Conservation (phyloP, 2,329 filamentous ascomycete species). For the Paraphoma chrysanthemicola region DNA sequence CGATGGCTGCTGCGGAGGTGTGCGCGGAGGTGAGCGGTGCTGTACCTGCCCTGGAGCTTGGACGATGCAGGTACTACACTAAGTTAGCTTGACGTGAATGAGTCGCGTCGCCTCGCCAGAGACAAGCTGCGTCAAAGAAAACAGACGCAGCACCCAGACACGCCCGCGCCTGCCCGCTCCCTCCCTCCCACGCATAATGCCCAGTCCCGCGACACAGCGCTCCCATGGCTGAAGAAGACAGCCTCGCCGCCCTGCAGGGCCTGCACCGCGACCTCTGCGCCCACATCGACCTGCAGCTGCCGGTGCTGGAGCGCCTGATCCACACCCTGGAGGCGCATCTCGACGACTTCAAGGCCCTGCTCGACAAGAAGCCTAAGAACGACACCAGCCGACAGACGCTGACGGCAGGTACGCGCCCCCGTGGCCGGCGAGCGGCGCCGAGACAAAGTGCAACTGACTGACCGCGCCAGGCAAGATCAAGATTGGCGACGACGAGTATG, state of each 20-base stretch:
- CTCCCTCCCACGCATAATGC: conserved; percentile 41
- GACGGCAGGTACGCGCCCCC: conserved; percentile 21
- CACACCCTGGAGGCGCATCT: conserved; percentile 70
- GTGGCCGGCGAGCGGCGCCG: no score
- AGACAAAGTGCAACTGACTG: conserved; percentile 4
- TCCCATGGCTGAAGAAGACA: conserved; percentile 75
- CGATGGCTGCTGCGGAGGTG: not conserved
- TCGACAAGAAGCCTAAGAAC: conserved; percentile 78
- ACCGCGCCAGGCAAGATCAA: conserved; percentile 72
- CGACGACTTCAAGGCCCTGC: conserved; percentile 71
- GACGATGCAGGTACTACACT: not conserved
- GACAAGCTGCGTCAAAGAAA: conserved; percentile 29
- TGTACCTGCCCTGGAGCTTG: not conserved
- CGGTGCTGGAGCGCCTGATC: conserved; percentile 73
- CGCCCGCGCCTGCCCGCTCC: conserved; percentile 2
- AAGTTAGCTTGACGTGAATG: not conserved
- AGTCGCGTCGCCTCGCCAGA: conserved; percentile 35
- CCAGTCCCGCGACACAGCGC: conserved; percentile 24
- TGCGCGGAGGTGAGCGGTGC: not conserved
- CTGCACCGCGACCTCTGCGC: conserved; percentile 86
- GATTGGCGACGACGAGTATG: conserved; percentile 75
- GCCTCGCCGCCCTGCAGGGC: conserved; percentile 78
- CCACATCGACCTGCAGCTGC: conserved; percentile 73
- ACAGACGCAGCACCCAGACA: conserved; percentile 25
- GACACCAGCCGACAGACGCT: conserved; percentile 77